Base-by-base conservation (phyloP, 1,284 basidiomycete species). In the Apiotrichum domesticum region DNA sequence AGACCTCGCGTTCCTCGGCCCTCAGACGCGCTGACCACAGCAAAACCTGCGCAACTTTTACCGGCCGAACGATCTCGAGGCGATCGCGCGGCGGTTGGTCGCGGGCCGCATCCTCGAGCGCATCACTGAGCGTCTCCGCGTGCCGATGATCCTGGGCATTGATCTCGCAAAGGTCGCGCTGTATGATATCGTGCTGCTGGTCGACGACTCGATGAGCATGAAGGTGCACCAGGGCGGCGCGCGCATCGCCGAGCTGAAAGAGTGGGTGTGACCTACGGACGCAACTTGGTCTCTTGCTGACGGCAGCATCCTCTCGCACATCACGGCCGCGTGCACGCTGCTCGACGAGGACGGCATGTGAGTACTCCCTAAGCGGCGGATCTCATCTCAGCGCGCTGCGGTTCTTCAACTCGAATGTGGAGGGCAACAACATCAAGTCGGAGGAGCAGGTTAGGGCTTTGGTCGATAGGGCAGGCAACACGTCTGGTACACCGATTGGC, bases 121-220 rank as follows among this genome's bases (percentile, higher is more conserved):
- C 33, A 37, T 51, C 41, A 14, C 50, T 14, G 6, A n/a, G 41
- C 41, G 42, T 11, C 34, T 51, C 9, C 42, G 35, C 21, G 35
- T 79, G 46, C 77, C 77, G 4, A 66, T 68, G 34, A 75, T 77
- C 61, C 66, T 79, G 33, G 78, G 76, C 1, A 67, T 70, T 40
- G 78, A 80, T 54, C 63, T 79, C 34, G 70, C 69, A 54, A 74
- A 77, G 61, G 57, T 79, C 6, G 65, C 77, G 0, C 62, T 78
- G 29, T 76, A 75, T 55, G 74, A 77, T 56, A 59, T 71, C 7
- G 59, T 77, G n/a, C 64, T 79, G 37, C 72, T 74, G 44, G 53
- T 72, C 34, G 78, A 79, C 62, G 77, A 78, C 61, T 74, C 71
- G 35, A 73, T 71, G 50, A 73, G 65, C 39, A 77, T 76, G 73